These are phyloP conservation scores for Carex myosuroides DNA, from an alignment of 176 grass and related monocot species.

Conservation along the genomic window DNA sequence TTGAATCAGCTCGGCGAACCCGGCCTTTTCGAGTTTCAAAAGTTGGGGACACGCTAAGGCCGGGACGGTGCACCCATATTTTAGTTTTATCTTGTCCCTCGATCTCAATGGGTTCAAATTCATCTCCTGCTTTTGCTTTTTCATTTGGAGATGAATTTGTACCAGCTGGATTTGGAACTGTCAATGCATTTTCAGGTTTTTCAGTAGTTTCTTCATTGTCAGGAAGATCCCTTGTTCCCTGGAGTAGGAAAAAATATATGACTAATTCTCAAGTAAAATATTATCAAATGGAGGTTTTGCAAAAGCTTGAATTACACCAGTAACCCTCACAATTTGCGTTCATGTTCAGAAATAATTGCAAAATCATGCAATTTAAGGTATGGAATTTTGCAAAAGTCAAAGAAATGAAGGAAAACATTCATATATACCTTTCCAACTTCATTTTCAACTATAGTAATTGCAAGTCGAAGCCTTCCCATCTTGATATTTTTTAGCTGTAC, in stretches of 20 bases:
- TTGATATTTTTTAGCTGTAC: slow-evolving; percentile 77
- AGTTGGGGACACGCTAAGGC: slow-evolving; percentile 51
- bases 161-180: slow-evolving; percentile 14
- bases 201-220: slow-evolving; percentile 28
- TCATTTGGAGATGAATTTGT: slow-evolving; percentile 24
- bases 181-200: slow-evolving; percentile 25
- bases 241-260: neutral
- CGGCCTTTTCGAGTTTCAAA: slow-evolving; percentile 84
- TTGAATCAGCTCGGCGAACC: slow-evolving; percentile 36
- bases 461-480: slow-evolving; percentile 75
- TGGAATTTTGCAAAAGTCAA: neutral
- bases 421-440: slow-evolving; percentile 37
- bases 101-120: slow-evolving; percentile 65
- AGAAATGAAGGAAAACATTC: neutral
- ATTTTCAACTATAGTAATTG: slow-evolving; percentile 51
- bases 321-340: neutral
- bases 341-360: neutral
- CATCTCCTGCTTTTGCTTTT: slow-evolving; percentile 60
- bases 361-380: neutral
- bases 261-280: slow-evolving; percentile 1
- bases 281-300: neutral
- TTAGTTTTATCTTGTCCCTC: slow-evolving; percentile 70
- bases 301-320: neutral
- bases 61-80: slow-evolving; percentile 78
- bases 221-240: slow-evolving; percentile 25